phyloP scores from a whole-genome alignment of 73 alveolate genomes.

The Stentor coeruleus region DNA sequence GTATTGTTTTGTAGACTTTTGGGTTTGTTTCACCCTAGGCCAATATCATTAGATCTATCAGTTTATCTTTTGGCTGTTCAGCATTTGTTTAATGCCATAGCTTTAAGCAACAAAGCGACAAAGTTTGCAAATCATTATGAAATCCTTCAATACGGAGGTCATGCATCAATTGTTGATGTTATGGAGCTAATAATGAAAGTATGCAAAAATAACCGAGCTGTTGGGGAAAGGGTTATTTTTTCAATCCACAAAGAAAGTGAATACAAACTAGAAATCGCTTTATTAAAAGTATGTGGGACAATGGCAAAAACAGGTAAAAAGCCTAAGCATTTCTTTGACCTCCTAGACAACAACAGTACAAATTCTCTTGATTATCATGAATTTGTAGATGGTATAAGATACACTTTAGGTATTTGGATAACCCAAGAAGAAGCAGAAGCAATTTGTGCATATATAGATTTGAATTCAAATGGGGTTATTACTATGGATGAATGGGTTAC shows the following conservation, averaged over 20 bases:
- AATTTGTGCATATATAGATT: constrained; percentile 9
- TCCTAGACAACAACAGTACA: neutral
- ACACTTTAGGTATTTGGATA: neutral
- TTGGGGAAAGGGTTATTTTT: constrained; percentile 16
- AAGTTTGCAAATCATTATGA: constrained; percentile 15
- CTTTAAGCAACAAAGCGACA: neutral
- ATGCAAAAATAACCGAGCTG: neutral
- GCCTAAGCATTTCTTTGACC: neutral
- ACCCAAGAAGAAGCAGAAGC: constrained; percentile 26
- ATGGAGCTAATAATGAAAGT: constrained; percentile 23
- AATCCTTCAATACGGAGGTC: constrained; percentile 18
- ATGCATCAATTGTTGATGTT: constrained; percentile 21
- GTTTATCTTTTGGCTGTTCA: neutral
- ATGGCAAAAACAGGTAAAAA: neutral
- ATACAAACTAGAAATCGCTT: neutral
- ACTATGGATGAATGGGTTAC: constrained; percentile 3
- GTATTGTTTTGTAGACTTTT: neutral
- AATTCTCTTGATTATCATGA: constrained; percentile 8
- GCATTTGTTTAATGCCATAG: neutral
- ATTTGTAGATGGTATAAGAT: constrained; percentile 17
- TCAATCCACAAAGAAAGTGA: neutral
- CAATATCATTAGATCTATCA: neutral
- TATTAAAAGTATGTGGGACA: constrained; percentile 11
- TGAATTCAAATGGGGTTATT: neutral
- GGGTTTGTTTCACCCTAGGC: constrained; percentile 6